Evolutionary conservation across 768 basidiomycete genomes (phyloP), one percentile per base, ranked within the genome.

Genomic region (Neoboletus subvelutipes): DNA sequence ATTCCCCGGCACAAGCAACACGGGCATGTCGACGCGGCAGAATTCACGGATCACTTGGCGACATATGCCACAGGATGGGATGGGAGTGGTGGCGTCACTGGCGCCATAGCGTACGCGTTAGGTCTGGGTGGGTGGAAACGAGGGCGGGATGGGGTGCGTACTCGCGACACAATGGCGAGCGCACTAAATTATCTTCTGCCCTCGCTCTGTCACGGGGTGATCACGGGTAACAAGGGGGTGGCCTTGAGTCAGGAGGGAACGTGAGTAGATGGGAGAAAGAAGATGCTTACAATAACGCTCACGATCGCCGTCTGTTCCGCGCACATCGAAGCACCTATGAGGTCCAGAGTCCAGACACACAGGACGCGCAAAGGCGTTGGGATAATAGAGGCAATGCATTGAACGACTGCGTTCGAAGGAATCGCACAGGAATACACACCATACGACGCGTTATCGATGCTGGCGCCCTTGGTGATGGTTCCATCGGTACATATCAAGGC

Each of bases 51-150:
- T 81, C 45, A 96, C 83, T 69, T 97, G 95, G 9, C 94, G 87
- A 64, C 96, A 98, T 50, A 96, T 84, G 8, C 96, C 96, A 66
- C 96, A 98, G 0, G 95, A 95, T 0, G 93, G 90, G 45, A 89
- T 79, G 0, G 92, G 74, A 1, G 79, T 70, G 0, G 81, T 64
- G 13, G 95, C 85, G 63, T 96, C 88, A 20, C 92, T 94, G 65
- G 5, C 7, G 40, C 37, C 34, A 28, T 12, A 24, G 17, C 26
- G 31, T 18, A 10, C 13, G 18, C 22, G 20, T n/a, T 13, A 42
- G 22, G 12, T 41, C 40, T 1, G 45, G 3, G 29, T 6, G 18
- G 29, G 47, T 31, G 15, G 17, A n/a, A 10, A 0, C 6, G 8
- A 9, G 17, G 33, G 20, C 13, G 31, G n/a, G 9, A 11, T 37